Conservation (phyloP, 2,329 filamentous ascomycete species). For the Calonectria pseudoturangicola region DNA sequence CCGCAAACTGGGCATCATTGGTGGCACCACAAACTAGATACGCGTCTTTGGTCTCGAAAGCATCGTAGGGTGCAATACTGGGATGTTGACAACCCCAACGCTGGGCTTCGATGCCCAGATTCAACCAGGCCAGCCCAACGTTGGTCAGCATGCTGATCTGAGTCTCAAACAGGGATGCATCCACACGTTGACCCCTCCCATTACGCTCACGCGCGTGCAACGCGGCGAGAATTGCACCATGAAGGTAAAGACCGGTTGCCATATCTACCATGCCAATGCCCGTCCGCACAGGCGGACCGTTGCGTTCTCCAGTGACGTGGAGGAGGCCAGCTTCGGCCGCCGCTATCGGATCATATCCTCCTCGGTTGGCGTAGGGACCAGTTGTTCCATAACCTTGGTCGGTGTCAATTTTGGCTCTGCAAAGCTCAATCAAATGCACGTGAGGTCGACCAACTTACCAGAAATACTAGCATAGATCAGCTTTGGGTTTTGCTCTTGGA, state of each 20-base stretch:
- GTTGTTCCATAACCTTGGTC: constrained; percentile 54
- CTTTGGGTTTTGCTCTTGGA: constrained; percentile 60
- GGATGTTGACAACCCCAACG: constrained; percentile 68
- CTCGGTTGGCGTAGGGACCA: constrained; percentile 64
- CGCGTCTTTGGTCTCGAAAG: constrained; percentile 61
- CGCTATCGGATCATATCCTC: constrained; percentile 67
- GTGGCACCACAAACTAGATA: constrained; percentile 58
- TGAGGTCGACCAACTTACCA: constrained; percentile 23
- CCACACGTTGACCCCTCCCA: constrained; percentile 64
- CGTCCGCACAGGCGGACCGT: constrained; percentile 62
- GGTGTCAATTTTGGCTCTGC: not conserved
- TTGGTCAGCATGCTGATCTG: constrained; percentile 64
- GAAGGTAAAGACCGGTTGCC: constrained; percentile 65
- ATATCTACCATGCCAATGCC: constrained; percentile 67
- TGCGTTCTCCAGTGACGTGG: constrained; percentile 64
- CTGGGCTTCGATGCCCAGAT: constrained; percentile 62
- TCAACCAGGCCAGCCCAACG: constrained; percentile 62
- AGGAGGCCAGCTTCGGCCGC: constrained; percentile 65
- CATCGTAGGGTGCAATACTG: constrained; percentile 67
- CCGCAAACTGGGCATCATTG: constrained; percentile 60
- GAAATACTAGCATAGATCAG: constrained; percentile 66
- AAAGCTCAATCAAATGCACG: no score
- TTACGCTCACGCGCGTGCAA: constrained; percentile 61
- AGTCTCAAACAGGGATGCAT: constrained; percentile 67
- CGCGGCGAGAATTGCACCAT: constrained; percentile 66